These are phyloP conservation scores for Botryotinia convoluta DNA, from an alignment of 2,329 filamentous ascomycete genomes.

Conservation along the genomic window DNA sequence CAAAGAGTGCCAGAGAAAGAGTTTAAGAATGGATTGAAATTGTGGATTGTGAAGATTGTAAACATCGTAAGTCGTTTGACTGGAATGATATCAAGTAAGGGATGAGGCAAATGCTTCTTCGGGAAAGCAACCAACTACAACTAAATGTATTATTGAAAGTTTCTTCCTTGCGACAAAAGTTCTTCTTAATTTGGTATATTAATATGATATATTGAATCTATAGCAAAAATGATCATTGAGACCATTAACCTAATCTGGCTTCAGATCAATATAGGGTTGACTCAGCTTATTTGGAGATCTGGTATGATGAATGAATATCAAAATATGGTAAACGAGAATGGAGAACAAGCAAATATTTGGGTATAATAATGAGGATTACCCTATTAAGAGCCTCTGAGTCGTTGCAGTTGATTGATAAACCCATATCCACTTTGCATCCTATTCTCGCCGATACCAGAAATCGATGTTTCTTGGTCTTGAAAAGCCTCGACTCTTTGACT, in stretches of 20 bases:
- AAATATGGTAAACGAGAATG: neutral
- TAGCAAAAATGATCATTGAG: neutral
- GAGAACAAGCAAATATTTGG: neutral
- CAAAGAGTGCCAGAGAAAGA: neutral
- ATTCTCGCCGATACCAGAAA: conserved; percentile 24
- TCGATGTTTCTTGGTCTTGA: conserved; percentile 26
- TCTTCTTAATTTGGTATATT: neutral
- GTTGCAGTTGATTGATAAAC: conserved; percentile 40
- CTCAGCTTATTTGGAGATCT: neutral
- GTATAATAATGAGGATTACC: neutral
- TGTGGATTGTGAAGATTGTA: neutral
- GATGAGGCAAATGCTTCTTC: neutral
- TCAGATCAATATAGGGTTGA: neutral
- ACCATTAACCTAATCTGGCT: neutral
- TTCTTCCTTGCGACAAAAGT: neutral
- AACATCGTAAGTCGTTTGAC: neutral
- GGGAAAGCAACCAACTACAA: neutral
- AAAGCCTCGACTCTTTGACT: conserved; percentile 32
- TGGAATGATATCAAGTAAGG: conserved; percentile 8
- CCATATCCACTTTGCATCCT: conserved; percentile 37
- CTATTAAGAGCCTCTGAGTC: conserved; percentile 37
- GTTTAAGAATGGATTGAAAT: neutral
- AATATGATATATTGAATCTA: neutral
- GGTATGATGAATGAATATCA: neutral
- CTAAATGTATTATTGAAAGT: neutral